A percentile compares a stretch with the other conserved stretches of the same genome.
Evolutionary conservation across 371 early-diverging fungal genomes (phyloP).

Genomic region (Rhizopus delemar): DNA sequence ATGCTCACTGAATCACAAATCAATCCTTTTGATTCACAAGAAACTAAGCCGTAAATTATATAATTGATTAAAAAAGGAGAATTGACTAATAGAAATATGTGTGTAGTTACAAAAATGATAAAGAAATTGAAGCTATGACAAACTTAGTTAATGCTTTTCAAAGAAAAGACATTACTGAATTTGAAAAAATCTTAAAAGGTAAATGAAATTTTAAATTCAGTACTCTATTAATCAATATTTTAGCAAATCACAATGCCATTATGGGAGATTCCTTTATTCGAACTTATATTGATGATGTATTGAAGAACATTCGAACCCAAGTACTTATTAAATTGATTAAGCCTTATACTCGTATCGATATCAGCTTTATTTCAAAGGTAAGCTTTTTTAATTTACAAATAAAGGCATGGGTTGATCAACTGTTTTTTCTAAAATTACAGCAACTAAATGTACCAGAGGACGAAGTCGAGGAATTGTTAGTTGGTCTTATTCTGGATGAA

Average conservation of each 20-base stretch:
- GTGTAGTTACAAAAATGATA: constrained; percentile 82
- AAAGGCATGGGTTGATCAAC: neutral
- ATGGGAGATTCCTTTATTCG: constrained; percentile 91
- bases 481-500: constrained; percentile 83
- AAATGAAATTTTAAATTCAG: neutral
- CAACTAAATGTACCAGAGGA: constrained; percentile 75
- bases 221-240: neutral
- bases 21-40: constrained; percentile 95
- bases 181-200: constrained; percentile 79
- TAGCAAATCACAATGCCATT: constrained; percentile 72
- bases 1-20: constrained; percentile 94
- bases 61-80: neutral
- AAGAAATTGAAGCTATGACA: constrained; percentile 90
- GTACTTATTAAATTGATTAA: constrained; percentile 80
- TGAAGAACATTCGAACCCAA: constrained; percentile 87
- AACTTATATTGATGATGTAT: constrained; percentile 85
- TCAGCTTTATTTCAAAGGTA: constrained; percentile 78
- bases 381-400: constrained; percentile 1
- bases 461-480: constrained; percentile 84
- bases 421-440: constrained; percentile 26
- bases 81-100: neutral
- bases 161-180: constrained; percentile 81
- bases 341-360: constrained; percentile 90
- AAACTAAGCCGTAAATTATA: constrained; percentile 83
- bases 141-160: constrained; percentile 90